Percentiles rank a stretch among this genome's conserved stretches.
These are phyloP conservation scores for Trypanosoma mega DNA, from an alignment of 208 protist genomes.

Conservation along the genomic window DNA sequence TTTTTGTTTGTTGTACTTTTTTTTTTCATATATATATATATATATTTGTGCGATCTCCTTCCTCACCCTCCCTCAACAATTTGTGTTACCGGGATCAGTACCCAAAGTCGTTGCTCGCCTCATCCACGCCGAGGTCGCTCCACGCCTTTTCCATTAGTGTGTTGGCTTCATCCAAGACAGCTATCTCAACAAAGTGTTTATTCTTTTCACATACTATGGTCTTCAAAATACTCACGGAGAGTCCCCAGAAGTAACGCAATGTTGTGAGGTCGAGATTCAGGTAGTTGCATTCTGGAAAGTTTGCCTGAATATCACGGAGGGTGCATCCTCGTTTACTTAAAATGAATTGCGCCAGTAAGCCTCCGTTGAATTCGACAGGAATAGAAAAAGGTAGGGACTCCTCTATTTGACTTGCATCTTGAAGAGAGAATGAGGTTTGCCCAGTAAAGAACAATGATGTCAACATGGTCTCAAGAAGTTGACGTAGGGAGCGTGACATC, in stretches of 20 bases:
- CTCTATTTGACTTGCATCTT: slow-evolving; percentile 51
- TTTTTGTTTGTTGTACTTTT: no score
- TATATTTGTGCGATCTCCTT: no score
- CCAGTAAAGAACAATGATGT: slow-evolving; percentile 53
- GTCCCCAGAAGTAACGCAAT: slow-evolving; percentile 84
- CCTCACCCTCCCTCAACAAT: no score
- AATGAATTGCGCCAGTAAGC: slow-evolving; percentile 77
- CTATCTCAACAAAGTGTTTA: slow-evolving; percentile 27
- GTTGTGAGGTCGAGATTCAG: slow-evolving; percentile 62
- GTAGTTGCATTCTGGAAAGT: slow-evolving; percentile 58
- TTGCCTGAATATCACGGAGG: slow-evolving; percentile 40
- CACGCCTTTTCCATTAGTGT: slow-evolving; percentile 36
- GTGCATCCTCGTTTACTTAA: slow-evolving; percentile 60
- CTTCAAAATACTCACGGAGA: slow-evolving; percentile 50
- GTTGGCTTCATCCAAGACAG: slow-evolving; percentile 37
- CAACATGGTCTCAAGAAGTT: slow-evolving; percentile 70
- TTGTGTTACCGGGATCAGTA: no score
- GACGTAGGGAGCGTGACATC: slow-evolving; percentile 62
- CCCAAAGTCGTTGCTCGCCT: no score
- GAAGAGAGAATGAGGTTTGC: slow-evolving; percentile 46
- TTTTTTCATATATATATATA: no score
- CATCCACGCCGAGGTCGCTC: slow-evolving; percentile 35
- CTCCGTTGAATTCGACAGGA: slow-evolving; percentile 73
- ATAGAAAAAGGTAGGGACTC: slow-evolving; percentile 59
- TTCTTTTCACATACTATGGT: slow-evolving; percentile 39